Conservation (phyloP, 495 filamentous ascomycete species). For the Durotheca rogersii region DNA sequence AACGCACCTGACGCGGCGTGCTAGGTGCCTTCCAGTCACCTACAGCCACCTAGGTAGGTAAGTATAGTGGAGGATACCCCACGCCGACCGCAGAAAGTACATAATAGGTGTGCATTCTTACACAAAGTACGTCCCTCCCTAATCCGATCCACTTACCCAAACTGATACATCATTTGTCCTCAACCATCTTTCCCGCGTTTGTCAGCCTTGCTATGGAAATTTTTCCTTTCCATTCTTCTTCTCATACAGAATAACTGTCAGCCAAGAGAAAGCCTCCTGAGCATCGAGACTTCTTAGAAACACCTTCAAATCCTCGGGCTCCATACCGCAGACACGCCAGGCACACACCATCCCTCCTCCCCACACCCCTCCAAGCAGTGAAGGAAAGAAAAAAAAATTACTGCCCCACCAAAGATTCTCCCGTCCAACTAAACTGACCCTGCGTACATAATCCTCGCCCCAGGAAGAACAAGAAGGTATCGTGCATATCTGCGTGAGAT, state of each 20-base stretch:
- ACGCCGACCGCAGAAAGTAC: too few relatives aligned
- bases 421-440: slow-evolving; percentile 14
- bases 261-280: neutral
- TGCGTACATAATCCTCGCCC: slow-evolving; percentile 21
- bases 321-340: neutral
- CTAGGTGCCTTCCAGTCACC: too few relatives aligned
- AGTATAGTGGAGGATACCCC: too few relatives aligned
- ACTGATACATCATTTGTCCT: too few relatives aligned
- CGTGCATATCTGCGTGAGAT: too few relatives aligned
- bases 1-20: too few relatives aligned
- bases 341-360: neutral
- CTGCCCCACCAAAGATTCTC: slow-evolving; percentile 38
- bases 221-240: neutral
- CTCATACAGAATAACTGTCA: too few relatives aligned
- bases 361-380: neutral
- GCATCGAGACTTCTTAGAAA: neutral
- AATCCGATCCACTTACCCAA: too few relatives aligned
- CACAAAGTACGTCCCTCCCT: too few relatives aligned
- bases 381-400: slow-evolving; percentile 6
- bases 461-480: slow-evolving; percentile 6
- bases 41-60: too few relatives aligned
- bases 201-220: neutral
- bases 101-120: too few relatives aligned
- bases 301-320: neutral
- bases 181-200: neutral